Evolutionary conservation across 495 filamentous ascomycete species (phyloP), one percentile per base, ranked within the genome.

Genomic region (Aspergillus saccharolyticus): DNA sequence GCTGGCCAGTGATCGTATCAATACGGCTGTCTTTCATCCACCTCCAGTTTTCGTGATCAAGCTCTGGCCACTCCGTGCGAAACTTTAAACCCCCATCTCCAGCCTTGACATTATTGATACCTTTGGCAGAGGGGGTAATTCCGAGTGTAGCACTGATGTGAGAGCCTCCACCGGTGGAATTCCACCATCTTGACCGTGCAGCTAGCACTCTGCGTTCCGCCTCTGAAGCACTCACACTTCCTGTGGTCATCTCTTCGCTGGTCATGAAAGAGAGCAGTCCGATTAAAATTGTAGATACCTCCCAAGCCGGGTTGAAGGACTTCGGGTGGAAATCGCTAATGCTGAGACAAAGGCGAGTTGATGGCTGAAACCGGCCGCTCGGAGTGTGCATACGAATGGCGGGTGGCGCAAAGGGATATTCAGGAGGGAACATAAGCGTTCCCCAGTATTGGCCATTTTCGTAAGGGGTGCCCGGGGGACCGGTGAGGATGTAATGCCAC

Each of bases 381-480:
- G 94, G 94, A 0, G 94, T 98, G 76, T 97, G 94, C 94, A 98
- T 97, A 61, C 92, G 89, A 72, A 98, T 97, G 5, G 95, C 91
- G 14, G 94, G 94, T 24, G 95, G 95, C 10, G 92, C 92, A 71
- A 96, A 98, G 20, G 94, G 94, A 70, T 98, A 98, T 76, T 96
- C 90, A 9, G 91, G 84, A 21, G 94, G 94, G 71, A 98, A 98
- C 54, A 93, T 86, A 39, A 98, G 77, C 1, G 95, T 97, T 43
- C 94, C 94, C 94, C 94, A 98, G 76, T 97, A 98, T 69, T 98
- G 94, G 42, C 94, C 94, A 73, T 85, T 84, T 65, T 95, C 85
- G 72, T 97, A 98, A 1, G 94, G 93, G 1, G 94, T 98, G 21
- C 88, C 80, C 60, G 93, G 89, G n/a, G 94, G 94, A 6, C 94